Conservation (phyloP, 2,329 filamentous ascomycete species). For the Verticillium nubilum region DNA sequence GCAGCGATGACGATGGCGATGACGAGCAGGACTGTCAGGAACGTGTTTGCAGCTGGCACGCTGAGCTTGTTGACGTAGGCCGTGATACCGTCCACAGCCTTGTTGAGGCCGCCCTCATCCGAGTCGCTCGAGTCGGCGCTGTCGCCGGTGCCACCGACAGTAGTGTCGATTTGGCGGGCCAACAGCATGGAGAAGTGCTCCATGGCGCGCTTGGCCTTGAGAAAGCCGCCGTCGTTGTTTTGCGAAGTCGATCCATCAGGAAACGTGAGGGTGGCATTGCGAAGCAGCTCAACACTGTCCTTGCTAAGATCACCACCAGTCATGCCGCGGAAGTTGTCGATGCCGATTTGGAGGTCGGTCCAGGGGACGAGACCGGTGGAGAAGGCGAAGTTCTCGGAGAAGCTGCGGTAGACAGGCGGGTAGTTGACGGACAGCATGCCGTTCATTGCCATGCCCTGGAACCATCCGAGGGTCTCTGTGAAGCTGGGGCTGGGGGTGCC, state of each 20-base stretch:
- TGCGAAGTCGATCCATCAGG: slow-evolving; percentile 47
- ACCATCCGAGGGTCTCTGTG: slow-evolving; percentile 78
- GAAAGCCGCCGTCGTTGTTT: slow-evolving; percentile 1
- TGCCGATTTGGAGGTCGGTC: slow-evolving; percentile 71
- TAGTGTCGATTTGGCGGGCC: slow-evolving; percentile 45
- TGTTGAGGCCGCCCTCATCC: slow-evolving; percentile 17
- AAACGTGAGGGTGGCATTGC: slow-evolving; percentile 71
- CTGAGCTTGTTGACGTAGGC: slow-evolving; percentile 77
- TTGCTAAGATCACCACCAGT: slow-evolving; percentile 85
- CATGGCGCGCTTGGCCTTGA: slow-evolving; percentile 38
- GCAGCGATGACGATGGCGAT: slow-evolving; percentile 81
- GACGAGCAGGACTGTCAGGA: slow-evolving; percentile 89
- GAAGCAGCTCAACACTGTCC: slow-evolving; percentile 70
- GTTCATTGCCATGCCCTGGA: slow-evolving; percentile 90
- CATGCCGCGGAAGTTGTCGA: slow-evolving; percentile 72
- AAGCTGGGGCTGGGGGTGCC: slow-evolving; percentile 76
- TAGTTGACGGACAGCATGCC: slow-evolving; percentile 93
- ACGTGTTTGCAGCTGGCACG: slow-evolving; percentile 85
- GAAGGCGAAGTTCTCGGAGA: slow-evolving; percentile 90
- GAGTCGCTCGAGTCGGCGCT: slow-evolving; percentile 13
- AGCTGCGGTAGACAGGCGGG: slow-evolving; percentile 81
- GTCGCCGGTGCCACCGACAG: slow-evolving; percentile 28
- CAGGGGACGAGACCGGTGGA: slow-evolving; percentile 80
- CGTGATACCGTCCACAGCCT: slow-evolving; percentile 68
- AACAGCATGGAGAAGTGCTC: slow-evolving; percentile 42